Evolutionary conservation across 331 rosid species (phyloP).

Genomic region (Acacia pycnantha): DNA sequence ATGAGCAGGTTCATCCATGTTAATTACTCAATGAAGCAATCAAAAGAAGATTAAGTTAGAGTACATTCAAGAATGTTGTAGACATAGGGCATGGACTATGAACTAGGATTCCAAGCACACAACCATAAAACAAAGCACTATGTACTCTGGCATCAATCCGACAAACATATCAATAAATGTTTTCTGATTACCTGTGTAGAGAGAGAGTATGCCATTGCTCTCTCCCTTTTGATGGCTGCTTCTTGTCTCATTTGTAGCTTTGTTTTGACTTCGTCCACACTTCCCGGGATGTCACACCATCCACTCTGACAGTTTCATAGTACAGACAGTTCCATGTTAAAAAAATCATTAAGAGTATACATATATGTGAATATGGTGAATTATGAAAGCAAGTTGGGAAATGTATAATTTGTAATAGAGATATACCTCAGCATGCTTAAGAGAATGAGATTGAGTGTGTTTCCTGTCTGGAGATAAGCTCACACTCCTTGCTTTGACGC

Average conservation of each 20-base stretch:
- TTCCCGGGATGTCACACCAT: slow-evolving; percentile 84
- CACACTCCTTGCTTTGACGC: slow-evolving; percentile 62
- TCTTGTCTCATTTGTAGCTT: slow-evolving; percentile 77
- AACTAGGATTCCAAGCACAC: neutral
- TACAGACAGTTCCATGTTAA: slow-evolving; percentile 14
- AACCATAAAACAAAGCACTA: neutral
- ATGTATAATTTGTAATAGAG: neutral
- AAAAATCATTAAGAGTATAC: neutral
- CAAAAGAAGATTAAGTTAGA: neutral
- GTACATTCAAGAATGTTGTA: neutral
- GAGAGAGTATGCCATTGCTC: slow-evolving; percentile 75
- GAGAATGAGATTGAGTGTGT: slow-evolving; percentile 44
- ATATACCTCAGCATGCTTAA: slow-evolving; percentile 58
- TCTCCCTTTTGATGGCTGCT: slow-evolving; percentile 78
- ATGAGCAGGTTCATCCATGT: neutral
- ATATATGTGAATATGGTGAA: neutral
- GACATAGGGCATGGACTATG: neutral
- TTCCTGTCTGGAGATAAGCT: slow-evolving; percentile 50
- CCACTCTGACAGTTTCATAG: slow-evolving; percentile 51
- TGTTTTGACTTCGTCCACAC: slow-evolving; percentile 62
- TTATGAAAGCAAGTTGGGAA: neutral
- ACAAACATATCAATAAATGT: neutral
- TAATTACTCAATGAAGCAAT: neutral
- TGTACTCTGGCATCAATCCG: neutral
- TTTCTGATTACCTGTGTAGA: slow-evolving; percentile 60